phyloP scores from a whole-genome alignment of 1,284 basidiomycete species.

The Gymnopus androsaceus region DNA sequence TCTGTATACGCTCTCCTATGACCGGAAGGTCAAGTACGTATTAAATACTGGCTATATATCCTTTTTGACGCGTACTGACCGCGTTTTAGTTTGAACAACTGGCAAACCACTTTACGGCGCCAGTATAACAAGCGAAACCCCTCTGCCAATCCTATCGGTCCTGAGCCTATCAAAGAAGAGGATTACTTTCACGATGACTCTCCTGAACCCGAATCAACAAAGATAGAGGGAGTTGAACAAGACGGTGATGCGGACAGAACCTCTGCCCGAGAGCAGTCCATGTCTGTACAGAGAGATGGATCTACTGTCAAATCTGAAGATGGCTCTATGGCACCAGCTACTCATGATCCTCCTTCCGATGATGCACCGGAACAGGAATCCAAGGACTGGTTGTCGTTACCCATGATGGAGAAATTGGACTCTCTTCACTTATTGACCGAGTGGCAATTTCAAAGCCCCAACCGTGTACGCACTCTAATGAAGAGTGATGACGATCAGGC shows the following conservation, averaged over 20 bases:
- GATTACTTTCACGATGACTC: constrained; percentile 21
- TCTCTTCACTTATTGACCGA: constrained; percentile 71
- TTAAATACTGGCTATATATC: constrained; percentile 18
- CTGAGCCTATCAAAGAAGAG: constrained; percentile 41
- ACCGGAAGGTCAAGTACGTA: constrained; percentile 76
- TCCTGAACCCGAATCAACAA: constrained; percentile 11
- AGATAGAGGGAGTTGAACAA: constrained; percentile 9
- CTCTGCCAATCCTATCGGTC: constrained; percentile 68
- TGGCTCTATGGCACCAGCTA: neutral
- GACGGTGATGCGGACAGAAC: neutral
- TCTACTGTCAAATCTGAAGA: constrained; percentile 11
- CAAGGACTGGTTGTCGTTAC: constrained; percentile 68
- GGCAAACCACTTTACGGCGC: constrained; percentile 71
- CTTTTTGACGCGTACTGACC: constrained; percentile 25
- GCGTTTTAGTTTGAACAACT: constrained; percentile 61
- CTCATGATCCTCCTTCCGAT: neutral
- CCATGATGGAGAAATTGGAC: constrained; percentile 76
- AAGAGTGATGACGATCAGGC: constrained; percentile 75
- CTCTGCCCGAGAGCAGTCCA: neutral
- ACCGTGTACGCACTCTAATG: constrained; percentile 68
- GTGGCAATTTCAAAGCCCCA: constrained; percentile 81
- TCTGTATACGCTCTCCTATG: constrained; percentile 73
- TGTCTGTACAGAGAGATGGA: neutral
- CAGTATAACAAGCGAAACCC: constrained; percentile 74
- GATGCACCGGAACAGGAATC: constrained; percentile 29